Percentiles rank a stretch among this genome's conserved stretches.
Evolutionary conservation across 2,329 filamentous ascomycete species (phyloP).

Genomic region (Aspergillus costaricaensis): DNA sequence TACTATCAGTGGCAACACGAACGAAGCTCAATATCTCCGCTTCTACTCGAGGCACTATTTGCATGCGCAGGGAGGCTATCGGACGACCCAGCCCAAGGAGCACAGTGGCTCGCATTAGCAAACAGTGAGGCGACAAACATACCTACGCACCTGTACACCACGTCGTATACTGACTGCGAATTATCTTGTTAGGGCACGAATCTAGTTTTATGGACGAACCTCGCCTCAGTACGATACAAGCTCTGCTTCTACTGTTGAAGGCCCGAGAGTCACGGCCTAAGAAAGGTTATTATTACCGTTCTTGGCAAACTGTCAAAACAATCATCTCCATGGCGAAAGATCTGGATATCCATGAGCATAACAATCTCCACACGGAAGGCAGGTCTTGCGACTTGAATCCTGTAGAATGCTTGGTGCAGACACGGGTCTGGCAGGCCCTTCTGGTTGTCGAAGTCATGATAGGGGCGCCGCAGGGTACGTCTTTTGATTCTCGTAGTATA

Average conservation of each 20-base stretch:
- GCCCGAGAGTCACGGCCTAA: constrained; percentile 90
- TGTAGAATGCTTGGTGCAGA: constrained; percentile 80
- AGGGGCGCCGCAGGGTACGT: constrained; percentile 82
- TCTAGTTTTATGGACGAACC: constrained; percentile 93
- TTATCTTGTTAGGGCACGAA: constrained; percentile 67
- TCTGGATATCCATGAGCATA: constrained; percentile 84
- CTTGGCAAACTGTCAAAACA: constrained; percentile 93
- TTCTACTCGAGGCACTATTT: constrained; percentile 87
- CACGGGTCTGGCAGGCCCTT: constrained; percentile 84
- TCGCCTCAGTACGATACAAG: constrained; percentile 86
- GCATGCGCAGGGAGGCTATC: constrained; percentile 82
- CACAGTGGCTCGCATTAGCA: constrained; percentile 90
- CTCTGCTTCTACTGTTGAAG: constrained; percentile 82
- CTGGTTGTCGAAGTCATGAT: constrained; percentile 90
- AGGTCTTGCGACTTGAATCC: constrained; percentile 67
- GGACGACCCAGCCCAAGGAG: constrained; percentile 79
- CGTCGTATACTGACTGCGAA: constrained; percentile 25
- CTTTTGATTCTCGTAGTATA: background rate
- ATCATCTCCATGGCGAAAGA: constrained; percentile 93
- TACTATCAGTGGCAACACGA: constrained; percentile 89
- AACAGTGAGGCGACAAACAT: constrained; percentile 64
- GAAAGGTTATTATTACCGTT: constrained; percentile 92
- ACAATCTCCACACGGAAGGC: constrained; percentile 72
- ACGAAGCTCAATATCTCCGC: constrained; percentile 79
- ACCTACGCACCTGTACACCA: constrained; percentile 3